These are phyloP conservation scores for Aphanoascus verrucosus DNA, from an alignment of 2,329 filamentous ascomycete genomes.

Conservation along the genomic window DNA sequence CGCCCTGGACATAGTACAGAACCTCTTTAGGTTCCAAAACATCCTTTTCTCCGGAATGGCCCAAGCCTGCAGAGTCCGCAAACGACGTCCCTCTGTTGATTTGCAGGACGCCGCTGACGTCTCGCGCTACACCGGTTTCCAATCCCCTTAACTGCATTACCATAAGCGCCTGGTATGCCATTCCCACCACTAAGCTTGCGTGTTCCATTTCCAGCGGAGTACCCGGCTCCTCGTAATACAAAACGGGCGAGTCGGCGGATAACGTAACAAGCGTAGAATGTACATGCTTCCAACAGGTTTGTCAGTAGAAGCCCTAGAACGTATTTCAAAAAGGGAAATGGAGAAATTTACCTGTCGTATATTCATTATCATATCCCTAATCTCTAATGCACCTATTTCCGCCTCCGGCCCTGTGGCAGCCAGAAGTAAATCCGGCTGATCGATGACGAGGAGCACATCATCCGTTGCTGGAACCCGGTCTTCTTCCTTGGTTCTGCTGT, in stretches of 20 bases:
- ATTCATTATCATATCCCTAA: conserved; percentile 48
- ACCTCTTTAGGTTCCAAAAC: conserved; percentile 53
- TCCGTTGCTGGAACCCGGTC: conserved; percentile 16
- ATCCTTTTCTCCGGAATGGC: conserved; percentile 17
- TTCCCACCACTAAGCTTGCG: conserved; percentile 56
- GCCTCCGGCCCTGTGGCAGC: conserved; percentile 45
- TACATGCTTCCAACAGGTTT: conserved; percentile 39
- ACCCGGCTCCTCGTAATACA: conserved; percentile 42
- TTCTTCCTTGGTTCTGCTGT: conserved; percentile 16
- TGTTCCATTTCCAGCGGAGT: conserved; percentile 61
- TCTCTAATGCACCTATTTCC: conserved; percentile 32
- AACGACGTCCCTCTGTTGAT: conserved; percentile 51
- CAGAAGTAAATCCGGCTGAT: conserved; percentile 55
- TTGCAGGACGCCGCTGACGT: conserved; percentile 80
- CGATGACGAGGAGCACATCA: conserved; percentile 50
- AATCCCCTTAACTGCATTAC: conserved; percentile 63
- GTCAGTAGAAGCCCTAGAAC: background rate
- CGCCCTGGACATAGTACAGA: conserved; percentile 68
- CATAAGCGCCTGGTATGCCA: conserved; percentile 64
- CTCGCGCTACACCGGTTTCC: conserved; percentile 78
- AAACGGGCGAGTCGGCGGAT: conserved; percentile 62
- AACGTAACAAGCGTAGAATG: conserved; percentile 57
- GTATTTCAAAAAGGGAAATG: background rate
- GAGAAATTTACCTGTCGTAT: conserved; percentile 50
- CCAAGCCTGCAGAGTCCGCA: conserved; percentile 22